Base-by-base conservation (phyloP, 768 basidiomycete genomes). In the Lactifluus hygrophoroides region DNA sequence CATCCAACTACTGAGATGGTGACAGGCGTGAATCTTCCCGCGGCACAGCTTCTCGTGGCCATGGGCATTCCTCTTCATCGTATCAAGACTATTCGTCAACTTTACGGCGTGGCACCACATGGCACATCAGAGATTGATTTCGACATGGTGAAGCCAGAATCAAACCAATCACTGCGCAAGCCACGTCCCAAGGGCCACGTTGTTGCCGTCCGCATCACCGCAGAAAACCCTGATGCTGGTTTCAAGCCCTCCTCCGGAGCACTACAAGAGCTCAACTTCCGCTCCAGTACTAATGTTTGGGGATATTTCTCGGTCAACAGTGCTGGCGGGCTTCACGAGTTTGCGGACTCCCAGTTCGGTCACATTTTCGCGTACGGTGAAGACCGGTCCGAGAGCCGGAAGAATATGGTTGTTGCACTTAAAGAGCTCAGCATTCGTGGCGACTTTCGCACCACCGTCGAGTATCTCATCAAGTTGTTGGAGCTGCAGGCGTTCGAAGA, bases 1-100 rank as follows among this genome's bases (percentile, higher is more conserved):
- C 96, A 99, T 72, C 96, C 96, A 10, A 99, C 96, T 11, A 99
- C 96, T 21, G 96, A 99, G 73, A 99, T 98, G 92, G 96, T 98
- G n/a, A 86, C 89, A 4, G 96, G 96, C 10, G 95, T 97, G 74
- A 96, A 97, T 72, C 82, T 99, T 51, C 96, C 96, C 25, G 94
- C 94, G 55, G 90, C 96, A 11, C 96, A 99, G 70, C 82, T 98
- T 47, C 95, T 97, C 71, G 78, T 99, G 63, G 92, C 96, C 27
- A 99, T 99, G 96, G 96, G 96, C 75, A 80, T 98, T 56, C 94
- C 96, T 44, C 79, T 99, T 51, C 90, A 96, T 72, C 85, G 92
- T 56, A 96, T 98, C 65, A 85, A 92, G 21, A 90, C 97, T 69
- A 99, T 99, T 67, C 88, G 96, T 56, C 87, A 88, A 61, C 79